These are phyloP conservation scores for Citropsis articulata DNA, from an alignment of 345 rosid genomes.

Conservation along the genomic window DNA sequence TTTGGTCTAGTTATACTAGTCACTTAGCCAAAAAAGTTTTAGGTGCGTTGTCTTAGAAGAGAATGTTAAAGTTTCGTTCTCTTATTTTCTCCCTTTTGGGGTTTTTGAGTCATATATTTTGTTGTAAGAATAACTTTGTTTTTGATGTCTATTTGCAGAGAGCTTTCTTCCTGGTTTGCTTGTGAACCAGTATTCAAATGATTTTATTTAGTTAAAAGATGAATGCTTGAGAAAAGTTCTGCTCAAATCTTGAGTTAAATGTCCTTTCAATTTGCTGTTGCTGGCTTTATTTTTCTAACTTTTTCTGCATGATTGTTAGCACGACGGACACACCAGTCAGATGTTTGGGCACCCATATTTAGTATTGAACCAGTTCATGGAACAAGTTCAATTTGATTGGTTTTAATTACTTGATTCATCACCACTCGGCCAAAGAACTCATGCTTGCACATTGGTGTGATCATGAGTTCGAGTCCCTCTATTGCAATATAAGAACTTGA, in stretches of 20 bases:
- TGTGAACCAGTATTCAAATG: neutral
- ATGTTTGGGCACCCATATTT: too few species aligned
- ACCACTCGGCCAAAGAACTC: too few species aligned
- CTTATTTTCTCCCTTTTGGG: neutral
- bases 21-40: slow-evolving; percentile 1
- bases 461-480: too few species aligned
- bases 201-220: neutral
- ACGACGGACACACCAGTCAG: too few species aligned
- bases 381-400: too few species aligned
- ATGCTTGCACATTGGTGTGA: too few species aligned
- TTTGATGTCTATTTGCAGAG: neutral
- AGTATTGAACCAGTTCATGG: too few species aligned
- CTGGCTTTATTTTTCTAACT: too few species aligned
- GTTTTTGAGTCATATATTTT: neutral
- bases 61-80: neutral
- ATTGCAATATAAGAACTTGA: too few species aligned
- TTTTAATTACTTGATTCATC: too few species aligned
- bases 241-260: neutral
- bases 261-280: neutral
- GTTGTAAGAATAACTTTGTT: neutral
- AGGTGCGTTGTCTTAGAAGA: neutral
- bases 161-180: neutral
- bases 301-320: too few species aligned
- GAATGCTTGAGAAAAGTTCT: neutral
- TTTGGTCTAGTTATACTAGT: neutral